phyloP scores from a whole-genome alignment of 2,329 filamentous ascomycete species.

The Cladosporium sp. region DNA sequence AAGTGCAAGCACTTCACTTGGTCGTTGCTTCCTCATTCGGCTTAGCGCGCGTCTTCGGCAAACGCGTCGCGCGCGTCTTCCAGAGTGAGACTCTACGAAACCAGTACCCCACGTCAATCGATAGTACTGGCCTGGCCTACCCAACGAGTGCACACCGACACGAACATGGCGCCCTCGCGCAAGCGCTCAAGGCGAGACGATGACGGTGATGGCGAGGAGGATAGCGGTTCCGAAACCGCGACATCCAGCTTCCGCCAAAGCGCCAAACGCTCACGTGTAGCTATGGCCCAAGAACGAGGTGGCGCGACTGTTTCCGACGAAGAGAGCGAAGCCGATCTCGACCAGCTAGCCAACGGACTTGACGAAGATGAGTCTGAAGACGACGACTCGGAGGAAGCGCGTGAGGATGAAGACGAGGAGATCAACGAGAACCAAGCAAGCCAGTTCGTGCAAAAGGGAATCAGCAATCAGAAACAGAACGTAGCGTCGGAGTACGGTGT shows the following conservation, averaged over 20 bases:
- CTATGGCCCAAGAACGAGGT: slow-evolving; percentile 25
- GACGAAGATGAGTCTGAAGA: slow-evolving; percentile 2
- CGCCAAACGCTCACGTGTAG: slow-evolving; percentile 27
- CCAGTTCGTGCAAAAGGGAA: slow-evolving; percentile 29
- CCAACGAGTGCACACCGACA: neutral
- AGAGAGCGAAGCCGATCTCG: slow-evolving; percentile 20
- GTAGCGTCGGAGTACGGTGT: slow-evolving; percentile 77
- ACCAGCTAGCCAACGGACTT: slow-evolving; percentile 12
- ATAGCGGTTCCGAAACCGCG: slow-evolving; percentile 23
- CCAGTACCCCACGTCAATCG: neutral
- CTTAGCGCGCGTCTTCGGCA: neutral
- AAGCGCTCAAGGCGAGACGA: slow-evolving; percentile 21
- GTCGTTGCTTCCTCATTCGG: neutral
- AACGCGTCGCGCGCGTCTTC: neutral
- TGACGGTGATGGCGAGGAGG: slow-evolving; percentile 19
- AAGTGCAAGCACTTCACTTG: neutral
- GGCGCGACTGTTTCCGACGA: slow-evolving; percentile 28
- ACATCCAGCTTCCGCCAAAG: slow-evolving; percentile 27
- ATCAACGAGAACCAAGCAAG: slow-evolving; percentile 25
- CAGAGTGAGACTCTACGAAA: neutral
- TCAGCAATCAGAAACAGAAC: slow-evolving; percentile 51
- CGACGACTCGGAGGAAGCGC: slow-evolving; percentile 16
- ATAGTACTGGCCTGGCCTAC: neutral
- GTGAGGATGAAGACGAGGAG: slow-evolving; percentile 24
- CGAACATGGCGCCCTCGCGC: slow-evolving; percentile 12